Percentiles rank a stretch among this genome's conserved stretches.
Evolutionary conservation across 2,329 filamentous ascomycete genomes (phyloP).

Genomic region (Blastomyces parvus): DNA sequence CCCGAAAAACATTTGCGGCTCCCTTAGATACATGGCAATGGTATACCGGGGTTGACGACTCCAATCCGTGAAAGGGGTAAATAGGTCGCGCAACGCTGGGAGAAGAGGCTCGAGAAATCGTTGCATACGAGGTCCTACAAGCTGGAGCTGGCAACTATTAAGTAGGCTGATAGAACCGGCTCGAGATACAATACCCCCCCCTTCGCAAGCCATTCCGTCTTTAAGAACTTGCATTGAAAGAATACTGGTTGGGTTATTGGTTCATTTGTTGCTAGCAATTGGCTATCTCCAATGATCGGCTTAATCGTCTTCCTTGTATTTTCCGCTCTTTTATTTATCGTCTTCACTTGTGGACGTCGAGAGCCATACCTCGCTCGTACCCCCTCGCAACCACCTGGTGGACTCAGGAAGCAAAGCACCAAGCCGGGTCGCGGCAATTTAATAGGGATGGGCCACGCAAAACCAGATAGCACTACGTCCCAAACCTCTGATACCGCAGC

Average conservation of each 20-base stretch:
- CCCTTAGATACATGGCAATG: background rate
- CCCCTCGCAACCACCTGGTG: background rate
- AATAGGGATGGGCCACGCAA: background rate
- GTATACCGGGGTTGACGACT: background rate
- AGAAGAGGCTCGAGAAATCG: background rate
- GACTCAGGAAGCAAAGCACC: background rate
- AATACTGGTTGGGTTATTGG: background rate
- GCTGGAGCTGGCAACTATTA: background rate
- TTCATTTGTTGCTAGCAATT: background rate
- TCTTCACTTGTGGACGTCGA: background rate
- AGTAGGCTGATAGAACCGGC: background rate
- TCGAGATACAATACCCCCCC: background rate
- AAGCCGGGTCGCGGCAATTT: background rate
- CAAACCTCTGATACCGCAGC: constrained; percentile 11
- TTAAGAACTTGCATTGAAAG: background rate
- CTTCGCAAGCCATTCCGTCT: background rate
- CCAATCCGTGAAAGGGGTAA: background rate
- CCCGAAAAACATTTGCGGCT: background rate
- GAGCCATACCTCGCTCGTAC: background rate
- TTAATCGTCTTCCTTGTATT: background rate
- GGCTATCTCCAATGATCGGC: background rate
- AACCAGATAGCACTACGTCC: background rate
- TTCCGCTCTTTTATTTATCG: background rate
- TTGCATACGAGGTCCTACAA: background rate
- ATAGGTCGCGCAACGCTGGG: background rate